Percentiles rank a stretch among this genome's conserved stretches.
Conservation (phyloP, 805 yeast genomes). For the Wickerhamomyces sydowiorum region DNA sequence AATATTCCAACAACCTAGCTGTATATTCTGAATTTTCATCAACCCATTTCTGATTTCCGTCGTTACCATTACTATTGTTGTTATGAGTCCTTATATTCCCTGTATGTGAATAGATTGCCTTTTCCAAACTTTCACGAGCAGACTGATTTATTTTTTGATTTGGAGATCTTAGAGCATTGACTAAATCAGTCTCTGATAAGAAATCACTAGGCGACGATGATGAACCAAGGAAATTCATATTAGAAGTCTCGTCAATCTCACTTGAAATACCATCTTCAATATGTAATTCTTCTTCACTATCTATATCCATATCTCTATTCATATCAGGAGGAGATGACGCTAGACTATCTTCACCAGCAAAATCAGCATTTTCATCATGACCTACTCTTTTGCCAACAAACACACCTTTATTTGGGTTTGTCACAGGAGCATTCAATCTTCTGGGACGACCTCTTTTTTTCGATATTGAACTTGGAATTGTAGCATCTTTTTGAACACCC, state of each 20-base stretch:
- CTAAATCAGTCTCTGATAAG: slow-evolving; percentile 47
- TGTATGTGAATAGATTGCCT: slow-evolving; percentile 13
- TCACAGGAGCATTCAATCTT: slow-evolving; percentile 8
- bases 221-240: slow-evolving; percentile 6
- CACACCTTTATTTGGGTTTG: slow-evolving; percentile 20
- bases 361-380: not conserved
- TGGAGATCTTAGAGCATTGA: slow-evolving; percentile 33
- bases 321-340: slow-evolving; percentile 4
- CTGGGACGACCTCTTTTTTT: slow-evolving; percentile 24
- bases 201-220: slow-evolving; percentile 50
- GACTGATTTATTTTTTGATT: slow-evolving; percentile 10
- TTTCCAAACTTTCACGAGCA: slow-evolving; percentile 21
- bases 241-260: slow-evolving; percentile 21
- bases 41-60: slow-evolving; percentile 18
- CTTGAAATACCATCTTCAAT: slow-evolving; percentile 31
- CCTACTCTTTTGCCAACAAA: slow-evolving; percentile 15
- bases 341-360: not conserved
- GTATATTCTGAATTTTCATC: slow-evolving; percentile 36
- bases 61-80: too few species aligned
- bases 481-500: not conserved
- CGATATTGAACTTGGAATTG: slow-evolving; percentile 2
- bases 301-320: slow-evolving; percentile 1
- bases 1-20: slow-evolving; percentile 44
- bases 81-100: slow-evolving; percentile 6
- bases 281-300: slow-evolving; percentile 19